Conservation (phyloP, 179 eudicot genomes). For the Silene coronaria region DNA sequence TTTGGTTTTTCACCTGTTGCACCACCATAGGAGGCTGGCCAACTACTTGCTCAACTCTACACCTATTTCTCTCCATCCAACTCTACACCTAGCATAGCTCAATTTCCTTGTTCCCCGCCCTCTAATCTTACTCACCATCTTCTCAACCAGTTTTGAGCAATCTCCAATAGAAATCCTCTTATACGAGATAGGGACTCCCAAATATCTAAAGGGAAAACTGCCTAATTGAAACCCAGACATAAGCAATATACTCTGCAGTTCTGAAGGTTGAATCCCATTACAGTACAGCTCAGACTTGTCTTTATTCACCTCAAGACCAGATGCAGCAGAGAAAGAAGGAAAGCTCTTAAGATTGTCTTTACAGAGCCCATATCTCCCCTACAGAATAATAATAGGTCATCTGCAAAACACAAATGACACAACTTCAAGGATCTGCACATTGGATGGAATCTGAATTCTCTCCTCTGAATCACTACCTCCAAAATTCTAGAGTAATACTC, state of each 20-base stretch:
- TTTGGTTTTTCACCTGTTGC: no score
- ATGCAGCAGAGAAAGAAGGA: not conserved
- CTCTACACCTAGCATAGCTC: no score
- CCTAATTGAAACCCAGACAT: not conserved
- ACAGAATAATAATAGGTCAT: not conserved
- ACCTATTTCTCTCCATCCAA: no score
- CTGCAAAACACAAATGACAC: not conserved
- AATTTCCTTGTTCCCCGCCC: not conserved
- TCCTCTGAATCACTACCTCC: not conserved
- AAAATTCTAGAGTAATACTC: not conserved
- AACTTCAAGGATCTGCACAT: not conserved
- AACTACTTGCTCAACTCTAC: no score
- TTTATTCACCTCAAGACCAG: not conserved
- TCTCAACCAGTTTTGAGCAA: not conserved
- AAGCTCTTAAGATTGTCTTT: not conserved
- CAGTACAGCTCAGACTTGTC: not conserved
- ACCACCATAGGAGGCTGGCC: no score
- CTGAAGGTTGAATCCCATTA: not conserved
- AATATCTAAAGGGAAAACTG: not conserved
- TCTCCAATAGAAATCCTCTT: not conserved
- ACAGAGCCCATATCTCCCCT: not conserved
- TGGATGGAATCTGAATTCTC: not conserved
- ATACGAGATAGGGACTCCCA: not conserved
- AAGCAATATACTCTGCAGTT: rapidly evolving
- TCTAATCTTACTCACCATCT: not conserved